Percentiles rank a stretch among this genome's conserved stretches.
Evolutionary conservation across 78 protist species (phyloP).

Genomic region (Dictyostelium capitatum): DNA sequence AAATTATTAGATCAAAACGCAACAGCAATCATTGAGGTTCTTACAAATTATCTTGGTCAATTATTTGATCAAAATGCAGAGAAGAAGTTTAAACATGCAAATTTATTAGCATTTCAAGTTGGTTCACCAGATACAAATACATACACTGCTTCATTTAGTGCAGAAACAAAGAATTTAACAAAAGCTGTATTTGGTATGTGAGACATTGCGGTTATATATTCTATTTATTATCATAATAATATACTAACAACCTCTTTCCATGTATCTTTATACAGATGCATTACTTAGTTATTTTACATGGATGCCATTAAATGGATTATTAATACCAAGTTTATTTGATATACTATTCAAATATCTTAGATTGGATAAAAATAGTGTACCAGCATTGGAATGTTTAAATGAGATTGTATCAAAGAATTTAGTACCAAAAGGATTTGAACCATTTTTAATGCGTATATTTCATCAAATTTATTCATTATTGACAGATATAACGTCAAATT

Average conservation of each 20-base stretch:
- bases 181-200: constrained; percentile 73
- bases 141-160: constrained; percentile 38
- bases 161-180: constrained; percentile 30
- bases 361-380: constrained; percentile 42
- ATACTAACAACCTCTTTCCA: background rate
- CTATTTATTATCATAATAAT: background rate
- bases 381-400: constrained; percentile 71
- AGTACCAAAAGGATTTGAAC: constrained; percentile 73
- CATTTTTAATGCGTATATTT: constrained; percentile 56
- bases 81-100: constrained; percentile 33
- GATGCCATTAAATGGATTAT: constrained; percentile 63
- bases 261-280: constrained; percentile 60
- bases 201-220: background rate
- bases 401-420: constrained; percentile 70
- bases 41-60: constrained; percentile 29
- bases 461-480: constrained; percentile 45
- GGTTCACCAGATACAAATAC: constrained; percentile 77
- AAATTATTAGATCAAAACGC: constrained; percentile 22
- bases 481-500: constrained; percentile 29
- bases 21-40: constrained; percentile 39
- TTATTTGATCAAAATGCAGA: constrained; percentile 57
- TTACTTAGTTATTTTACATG: constrained; percentile 66
- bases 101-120: constrained; percentile 41
- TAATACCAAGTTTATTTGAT: constrained; percentile 56
- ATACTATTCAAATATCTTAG: constrained; percentile 67